Evolutionary conservation across 805 yeast genomes (phyloP).

Genomic region (Ogataea henricii): DNA sequence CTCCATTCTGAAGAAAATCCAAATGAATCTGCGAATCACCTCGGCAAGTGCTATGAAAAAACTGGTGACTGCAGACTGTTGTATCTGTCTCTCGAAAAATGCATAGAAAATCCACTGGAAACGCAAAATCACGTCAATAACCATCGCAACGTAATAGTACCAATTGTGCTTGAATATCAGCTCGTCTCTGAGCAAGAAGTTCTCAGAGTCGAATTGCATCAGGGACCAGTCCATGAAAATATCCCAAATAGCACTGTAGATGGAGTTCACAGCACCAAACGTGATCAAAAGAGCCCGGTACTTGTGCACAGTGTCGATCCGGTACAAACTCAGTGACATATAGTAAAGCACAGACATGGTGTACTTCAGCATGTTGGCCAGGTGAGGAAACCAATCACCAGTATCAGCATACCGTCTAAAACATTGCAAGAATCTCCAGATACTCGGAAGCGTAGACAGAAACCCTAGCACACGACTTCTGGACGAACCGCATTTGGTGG

Average conservation of each 20-base stretch:
- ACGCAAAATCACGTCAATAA: constrained; percentile 70
- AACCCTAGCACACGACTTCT: constrained; percentile 80
- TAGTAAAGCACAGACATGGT: constrained; percentile 65
- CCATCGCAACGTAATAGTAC: constrained; percentile 73
- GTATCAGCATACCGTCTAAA: constrained; percentile 88
- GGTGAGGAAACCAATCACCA: constrained; percentile 94
- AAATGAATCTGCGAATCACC: constrained; percentile 75
- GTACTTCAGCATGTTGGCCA: constrained; percentile 86
- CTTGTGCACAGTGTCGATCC: constrained; percentile 53
- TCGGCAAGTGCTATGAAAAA: constrained; percentile 84
- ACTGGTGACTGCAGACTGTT: constrained; percentile 86
- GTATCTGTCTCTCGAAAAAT: constrained; percentile 70
- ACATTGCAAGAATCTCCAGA: constrained; percentile 92
- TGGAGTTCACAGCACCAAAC: constrained; percentile 73
- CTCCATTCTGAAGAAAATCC: constrained; percentile 93
- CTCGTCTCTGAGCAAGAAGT: constrained; percentile 67
- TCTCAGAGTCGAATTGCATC: constrained; percentile 61
- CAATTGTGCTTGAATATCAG: constrained; percentile 60
- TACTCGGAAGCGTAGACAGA: constrained; percentile 78
- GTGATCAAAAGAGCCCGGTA: constrained; percentile 64
- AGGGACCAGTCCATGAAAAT: constrained; percentile 95
- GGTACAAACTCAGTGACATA: constrained; percentile 71
- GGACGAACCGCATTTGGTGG: constrained; percentile 70
- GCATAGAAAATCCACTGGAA: constrained; percentile 94
- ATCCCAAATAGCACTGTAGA: constrained; percentile 81